Conservation (phyloP, 768 basidiomycete species). For the Leccinum subgranulosum region DNA sequence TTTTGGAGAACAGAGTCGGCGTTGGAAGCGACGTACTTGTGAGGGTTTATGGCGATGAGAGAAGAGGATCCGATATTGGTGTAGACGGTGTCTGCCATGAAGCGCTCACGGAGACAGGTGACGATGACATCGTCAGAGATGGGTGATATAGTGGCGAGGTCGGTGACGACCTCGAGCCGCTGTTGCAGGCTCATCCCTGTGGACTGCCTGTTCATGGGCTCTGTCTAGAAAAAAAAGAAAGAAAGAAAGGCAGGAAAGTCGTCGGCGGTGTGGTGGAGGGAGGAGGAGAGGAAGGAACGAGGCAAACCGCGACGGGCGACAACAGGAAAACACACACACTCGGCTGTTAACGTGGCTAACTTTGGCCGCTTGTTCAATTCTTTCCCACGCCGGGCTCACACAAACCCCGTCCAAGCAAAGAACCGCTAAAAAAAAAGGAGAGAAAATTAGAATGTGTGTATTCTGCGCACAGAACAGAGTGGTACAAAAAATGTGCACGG, state of each 20-base stretch:
- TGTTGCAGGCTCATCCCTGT: conserved; percentile 50
- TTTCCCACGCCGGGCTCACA: conserved; percentile 23
- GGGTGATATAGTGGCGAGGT: conserved; percentile 65
- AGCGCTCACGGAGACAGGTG: conserved; percentile 80
- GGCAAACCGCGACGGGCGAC: conserved; percentile 15
- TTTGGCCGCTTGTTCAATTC: neutral
- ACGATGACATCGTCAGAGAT: conserved; percentile 84
- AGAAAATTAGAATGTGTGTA: too few relatives aligned
- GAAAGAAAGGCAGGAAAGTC: neutral
- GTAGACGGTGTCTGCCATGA: conserved; percentile 82
- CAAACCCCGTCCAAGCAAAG: neutral
- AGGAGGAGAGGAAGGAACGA: conserved; percentile 15
- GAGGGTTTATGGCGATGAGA: conserved; percentile 88
- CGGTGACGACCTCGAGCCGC: conserved; percentile 67
- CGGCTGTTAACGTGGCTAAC: conserved; percentile 27
- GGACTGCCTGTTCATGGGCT: conserved; percentile 42
- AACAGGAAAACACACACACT: conserved; percentile 19
- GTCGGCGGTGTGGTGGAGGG: conserved; percentile 8
- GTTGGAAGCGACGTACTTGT: conserved; percentile 83
- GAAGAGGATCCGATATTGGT: conserved; percentile 67
- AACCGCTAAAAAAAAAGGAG: neutral
- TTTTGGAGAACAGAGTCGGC: conserved; percentile 81
- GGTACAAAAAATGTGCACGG: too few relatives aligned
- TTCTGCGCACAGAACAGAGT: too few relatives aligned
- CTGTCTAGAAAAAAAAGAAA: neutral